phyloP scores from a whole-genome alignment of 2,329 filamentous ascomycete genomes.

The Cladosporium sp. region DNA sequence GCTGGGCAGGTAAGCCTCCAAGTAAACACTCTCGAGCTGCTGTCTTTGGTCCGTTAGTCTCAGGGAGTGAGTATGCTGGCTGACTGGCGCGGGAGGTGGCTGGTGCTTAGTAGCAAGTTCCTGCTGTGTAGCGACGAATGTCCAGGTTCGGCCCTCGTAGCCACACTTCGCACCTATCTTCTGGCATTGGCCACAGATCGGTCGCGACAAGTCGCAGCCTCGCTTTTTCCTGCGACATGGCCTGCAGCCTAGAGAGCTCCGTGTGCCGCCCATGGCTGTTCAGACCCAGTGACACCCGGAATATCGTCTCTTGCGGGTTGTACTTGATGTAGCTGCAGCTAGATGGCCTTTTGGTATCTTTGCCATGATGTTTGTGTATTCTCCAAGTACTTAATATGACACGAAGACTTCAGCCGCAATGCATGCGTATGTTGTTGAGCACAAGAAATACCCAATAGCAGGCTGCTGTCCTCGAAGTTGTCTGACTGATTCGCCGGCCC shows the following conservation, averaged over 20 bases:
- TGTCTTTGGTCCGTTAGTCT: background rate
- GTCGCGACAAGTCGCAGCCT: background rate
- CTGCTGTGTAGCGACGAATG: background rate
- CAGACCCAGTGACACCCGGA: no score
- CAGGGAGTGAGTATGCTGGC: background rate
- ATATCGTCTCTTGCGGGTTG: no score
- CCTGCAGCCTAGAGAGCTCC: conserved; percentile 1
- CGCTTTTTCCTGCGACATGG: background rate
- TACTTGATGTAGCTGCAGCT: no score
- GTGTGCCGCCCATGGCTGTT: background rate
- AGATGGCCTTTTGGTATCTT: no score
- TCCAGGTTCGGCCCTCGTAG: background rate
- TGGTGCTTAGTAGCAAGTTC: background rate
- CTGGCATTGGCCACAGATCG: background rate
- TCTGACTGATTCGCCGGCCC: background rate
- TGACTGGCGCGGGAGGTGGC: background rate
- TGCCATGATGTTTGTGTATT: no score
- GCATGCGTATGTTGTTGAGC: background rate
- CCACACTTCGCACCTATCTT: background rate
- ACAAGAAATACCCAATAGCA: no score
- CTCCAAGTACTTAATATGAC: no score
- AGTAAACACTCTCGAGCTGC: background rate
- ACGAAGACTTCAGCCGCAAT: background rate
- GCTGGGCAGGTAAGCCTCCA: background rate
- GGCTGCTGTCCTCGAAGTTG: background rate